Conservation (phyloP, 2,329 filamentous ascomycete genomes). For the Cephalotrichum gorgonifer region DNA sequence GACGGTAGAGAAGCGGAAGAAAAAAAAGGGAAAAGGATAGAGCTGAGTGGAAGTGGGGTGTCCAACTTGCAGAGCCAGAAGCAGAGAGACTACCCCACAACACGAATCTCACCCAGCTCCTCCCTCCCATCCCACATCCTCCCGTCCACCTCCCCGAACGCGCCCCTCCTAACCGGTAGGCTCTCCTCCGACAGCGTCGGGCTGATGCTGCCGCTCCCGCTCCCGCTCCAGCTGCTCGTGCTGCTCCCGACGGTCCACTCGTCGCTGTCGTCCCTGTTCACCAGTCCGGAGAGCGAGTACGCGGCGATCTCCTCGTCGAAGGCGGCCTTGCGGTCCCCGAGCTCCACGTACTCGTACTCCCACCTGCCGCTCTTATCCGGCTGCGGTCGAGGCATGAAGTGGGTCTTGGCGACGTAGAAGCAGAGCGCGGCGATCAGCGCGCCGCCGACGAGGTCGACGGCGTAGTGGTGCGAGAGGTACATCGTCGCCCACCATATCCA, state of each 20-base stretch:
- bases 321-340: conserved; percentile 49
- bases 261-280: conserved; percentile 53
- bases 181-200: conserved; percentile 36
- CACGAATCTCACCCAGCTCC: conserved; percentile 34
- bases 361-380: conserved; percentile 78
- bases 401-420: conserved; percentile 73
- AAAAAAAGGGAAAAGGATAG: not conserved
- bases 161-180: conserved; percentile 14
- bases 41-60: not conserved
- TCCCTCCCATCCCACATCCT: conserved; percentile 26
- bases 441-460: conserved; percentile 82
- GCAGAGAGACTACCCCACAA: conserved; percentile 21
- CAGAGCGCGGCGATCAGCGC: conserved; percentile 67
- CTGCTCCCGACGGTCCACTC: conserved; percentile 86
- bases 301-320: conserved; percentile 36
- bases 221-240: conserved; percentile 49
- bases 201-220: conserved; percentile 38
- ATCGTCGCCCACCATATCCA: conserved; percentile 99
- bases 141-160: conserved; percentile 23
- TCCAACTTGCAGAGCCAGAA: not conserved
- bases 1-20: not conserved
- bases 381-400: conserved; percentile 75
- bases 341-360: conserved; percentile 91
- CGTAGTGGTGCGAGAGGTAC: conserved; percentile 96
- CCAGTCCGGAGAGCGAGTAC: conserved; percentile 35